Evolutionary conservation across 306 rosid species (phyloP), one percentile per base, ranked within the genome.

Genomic region (Gastrolobium villosum): DNA sequence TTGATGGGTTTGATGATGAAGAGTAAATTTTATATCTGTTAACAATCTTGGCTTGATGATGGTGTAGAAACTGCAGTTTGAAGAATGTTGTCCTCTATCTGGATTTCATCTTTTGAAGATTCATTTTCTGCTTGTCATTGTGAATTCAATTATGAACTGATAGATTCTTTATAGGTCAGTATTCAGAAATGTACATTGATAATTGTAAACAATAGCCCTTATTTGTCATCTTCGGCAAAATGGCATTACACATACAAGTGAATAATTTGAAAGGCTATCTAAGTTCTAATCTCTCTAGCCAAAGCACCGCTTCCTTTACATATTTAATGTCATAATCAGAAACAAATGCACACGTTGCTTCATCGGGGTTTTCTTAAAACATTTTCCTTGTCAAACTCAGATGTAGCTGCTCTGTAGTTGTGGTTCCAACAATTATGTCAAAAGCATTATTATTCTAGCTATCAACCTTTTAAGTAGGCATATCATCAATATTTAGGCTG

Each of bases 211-310:
- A 7, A 8, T 40, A 14, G 6, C 36, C 31, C 10, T 41, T 53
- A 28, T 44, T 71, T 53, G 37, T 44, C 11, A 54, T 65, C 37
- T 41, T 34, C 32, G 39, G 73, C 2, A 62, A 71, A 48, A 61
- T 76, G 13, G 36, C 31, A 65, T 41, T 66, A 43, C 57, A 53
- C 60, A 4, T 53, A n/a, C 44, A 26, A 5, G 59, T 54, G 30
- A 77, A 48, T 53, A 48, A 32, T 66, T 66, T 44, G 48, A 15
- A 76, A 39, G 36, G 30, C 28, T 57, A 78, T 60, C 48, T 50
- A 61, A 10, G 32, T 52, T 71, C 13, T 52, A 41, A 31, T 49
- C 5, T 34, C 41, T 79, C 10, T 7, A 34, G 36, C 65, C 54
- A 31, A 64, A 70, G 15, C 46, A 65, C 65, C 62, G 44, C 1